A percentile compares a stretch with the other conserved stretches of the same genome.
Evolutionary conservation across 2,329 filamentous ascomycete genomes (phyloP).

Genomic region (Blastomyces percursus): DNA sequence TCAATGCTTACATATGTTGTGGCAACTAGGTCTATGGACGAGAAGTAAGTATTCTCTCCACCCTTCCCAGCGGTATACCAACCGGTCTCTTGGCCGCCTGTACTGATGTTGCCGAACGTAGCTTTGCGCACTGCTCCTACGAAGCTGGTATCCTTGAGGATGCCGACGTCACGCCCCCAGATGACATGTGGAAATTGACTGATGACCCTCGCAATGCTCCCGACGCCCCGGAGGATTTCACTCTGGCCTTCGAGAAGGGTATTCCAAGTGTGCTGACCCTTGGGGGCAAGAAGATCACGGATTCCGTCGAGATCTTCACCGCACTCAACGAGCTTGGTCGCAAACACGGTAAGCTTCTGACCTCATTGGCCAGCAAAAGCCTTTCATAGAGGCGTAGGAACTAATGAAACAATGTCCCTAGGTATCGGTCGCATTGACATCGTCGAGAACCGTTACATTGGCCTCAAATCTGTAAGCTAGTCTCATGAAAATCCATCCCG

Average conservation of each 20-base stretch:
- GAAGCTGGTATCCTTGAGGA: slow-evolving; percentile 56
- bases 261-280: slow-evolving; percentile 14
- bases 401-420: slow-evolving; percentile 1
- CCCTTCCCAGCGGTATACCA: neutral
- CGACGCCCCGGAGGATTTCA: slow-evolving; percentile 16
- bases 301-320: slow-evolving; percentile 14
- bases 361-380: neutral
- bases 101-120: slow-evolving; percentile 13
- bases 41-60: slow-evolving; percentile 13
- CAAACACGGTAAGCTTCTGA: slow-evolving; percentile 11
- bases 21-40: slow-evolving; percentile 19
- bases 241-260: slow-evolving; percentile 18
- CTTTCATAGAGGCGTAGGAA: neutral
- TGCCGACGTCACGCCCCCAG: slow-evolving; percentile 52
- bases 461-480: slow-evolving; percentile 44
- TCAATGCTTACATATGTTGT: slow-evolving; percentile 9
- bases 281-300: slow-evolving; percentile 9
- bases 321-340: slow-evolving; percentile 15
- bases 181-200: slow-evolving; percentile 71
- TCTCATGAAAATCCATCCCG: slow-evolving; percentile 19
- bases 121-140: slow-evolving; percentile 57
- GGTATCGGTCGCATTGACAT: slow-evolving; percentile 69
- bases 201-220: slow-evolving; percentile 23
- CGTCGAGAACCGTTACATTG: slow-evolving; percentile 63
- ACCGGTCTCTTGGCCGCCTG: neutral